Percentiles rank a stretch among this genome's conserved stretches.
Evolutionary conservation across 805 yeast species (phyloP).

Genomic region (Wickerhamomyces silvicola): DNA sequence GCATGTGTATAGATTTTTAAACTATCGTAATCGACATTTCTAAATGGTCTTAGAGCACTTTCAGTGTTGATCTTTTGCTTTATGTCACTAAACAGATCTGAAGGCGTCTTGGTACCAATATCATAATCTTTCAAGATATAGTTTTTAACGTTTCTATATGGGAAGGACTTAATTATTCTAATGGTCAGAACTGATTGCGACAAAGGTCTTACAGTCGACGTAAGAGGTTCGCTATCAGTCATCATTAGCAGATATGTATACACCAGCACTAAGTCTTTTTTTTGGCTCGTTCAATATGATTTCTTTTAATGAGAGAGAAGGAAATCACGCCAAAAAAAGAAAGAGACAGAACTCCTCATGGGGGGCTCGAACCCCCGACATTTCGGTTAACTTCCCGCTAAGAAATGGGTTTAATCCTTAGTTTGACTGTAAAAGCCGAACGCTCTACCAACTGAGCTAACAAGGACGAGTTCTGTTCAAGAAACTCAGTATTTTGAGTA

Average conservation of each 20-base stretch:
- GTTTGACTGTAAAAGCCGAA: conserved; percentile 24
- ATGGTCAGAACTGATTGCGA: conserved; percentile 71
- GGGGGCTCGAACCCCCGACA: conserved; percentile 28
- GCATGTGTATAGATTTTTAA: conserved; percentile 90
- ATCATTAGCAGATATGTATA: too few species aligned
- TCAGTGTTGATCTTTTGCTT: conserved; percentile 41
- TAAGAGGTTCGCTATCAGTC: conserved; percentile 54
- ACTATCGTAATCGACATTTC: conserved; percentile 68
- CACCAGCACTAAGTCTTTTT: too few species aligned
- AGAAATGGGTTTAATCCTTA: conserved; percentile 9
- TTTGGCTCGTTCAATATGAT: too few species aligned
- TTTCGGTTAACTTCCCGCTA: conserved; percentile 20
- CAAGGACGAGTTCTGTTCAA: conserved; percentile 22
- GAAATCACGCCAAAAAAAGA: too few species aligned
- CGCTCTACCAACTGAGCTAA: conserved; percentile 27
- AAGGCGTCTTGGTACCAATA: conserved; percentile 61
- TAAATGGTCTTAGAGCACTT: conserved; percentile 74
- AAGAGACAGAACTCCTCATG: conserved; percentile 23
- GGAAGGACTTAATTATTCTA: conserved; percentile 85
- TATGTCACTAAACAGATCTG: conserved; percentile 50
- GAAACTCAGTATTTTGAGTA: background rate
- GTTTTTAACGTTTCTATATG: conserved; percentile 81
- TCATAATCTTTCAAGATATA: conserved; percentile 64
- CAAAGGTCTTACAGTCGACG: conserved; percentile 62
- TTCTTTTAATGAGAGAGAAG: too few species aligned